Percentiles rank a stretch among this genome's conserved stretches.
Evolutionary conservation across 2,329 filamentous ascomycete genomes (phyloP).

Genomic region (Alternaria longipes): DNA sequence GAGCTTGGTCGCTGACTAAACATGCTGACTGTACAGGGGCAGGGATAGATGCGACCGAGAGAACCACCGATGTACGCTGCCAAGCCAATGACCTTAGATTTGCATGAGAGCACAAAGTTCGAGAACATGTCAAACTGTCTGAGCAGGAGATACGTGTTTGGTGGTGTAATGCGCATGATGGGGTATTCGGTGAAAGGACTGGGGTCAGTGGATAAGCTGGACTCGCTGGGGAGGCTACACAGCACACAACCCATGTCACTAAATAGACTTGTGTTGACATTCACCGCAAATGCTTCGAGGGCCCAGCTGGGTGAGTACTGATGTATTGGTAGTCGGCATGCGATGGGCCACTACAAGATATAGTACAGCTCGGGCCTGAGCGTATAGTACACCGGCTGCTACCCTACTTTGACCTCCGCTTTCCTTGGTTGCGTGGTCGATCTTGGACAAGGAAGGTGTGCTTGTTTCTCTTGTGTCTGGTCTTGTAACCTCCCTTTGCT

Average conservation of each 20-base stretch:
- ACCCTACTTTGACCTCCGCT: slow-evolving; percentile 64
- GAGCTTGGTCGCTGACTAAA: background rate
- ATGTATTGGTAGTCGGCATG: slow-evolving; percentile 17
- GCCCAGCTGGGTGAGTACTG: background rate
- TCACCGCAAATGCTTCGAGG: background rate
- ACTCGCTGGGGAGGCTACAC: background rate
- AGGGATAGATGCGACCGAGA: slow-evolving; percentile 2
- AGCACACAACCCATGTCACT: background rate
- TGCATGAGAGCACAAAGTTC: background rate
- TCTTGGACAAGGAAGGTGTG: slow-evolving; percentile 92
- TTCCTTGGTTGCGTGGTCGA: slow-evolving; percentile 88
- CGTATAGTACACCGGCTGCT: slow-evolving; percentile 23
- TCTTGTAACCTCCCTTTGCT: slow-evolving; percentile 91
- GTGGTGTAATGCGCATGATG: background rate
- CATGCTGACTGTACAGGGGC: background rate
- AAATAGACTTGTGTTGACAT: background rate
- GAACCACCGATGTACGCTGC: background rate
- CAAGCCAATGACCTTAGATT: background rate
- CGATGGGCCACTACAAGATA: slow-evolving; percentile 15
- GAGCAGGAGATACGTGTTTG: background rate
- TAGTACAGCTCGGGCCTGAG: slow-evolving; percentile 30
- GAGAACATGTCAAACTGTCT: background rate
- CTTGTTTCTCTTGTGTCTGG: slow-evolving; percentile 83
- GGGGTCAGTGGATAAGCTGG: background rate
- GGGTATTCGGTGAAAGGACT: background rate